A percentile compares a stretch with the other conserved stretches of the same genome.
These are phyloP conservation scores for Mycocentrospora acerina DNA, from an alignment of 2,329 filamentous ascomycete genomes.

Conservation along the genomic window DNA sequence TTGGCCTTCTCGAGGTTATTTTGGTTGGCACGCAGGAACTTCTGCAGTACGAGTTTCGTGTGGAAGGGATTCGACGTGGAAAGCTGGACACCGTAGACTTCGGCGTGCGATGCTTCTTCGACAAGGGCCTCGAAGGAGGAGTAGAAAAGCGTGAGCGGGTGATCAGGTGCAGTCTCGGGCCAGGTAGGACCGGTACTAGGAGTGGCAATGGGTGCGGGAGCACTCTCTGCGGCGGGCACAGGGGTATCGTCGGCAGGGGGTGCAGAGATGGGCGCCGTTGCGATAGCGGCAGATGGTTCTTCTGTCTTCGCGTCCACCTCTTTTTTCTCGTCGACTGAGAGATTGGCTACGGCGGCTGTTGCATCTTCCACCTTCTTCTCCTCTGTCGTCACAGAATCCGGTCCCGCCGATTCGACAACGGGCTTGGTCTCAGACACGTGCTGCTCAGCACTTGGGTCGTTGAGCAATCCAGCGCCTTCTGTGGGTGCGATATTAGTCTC, in stretches of 20 bases:
- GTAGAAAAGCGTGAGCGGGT: constrained; percentile 58
- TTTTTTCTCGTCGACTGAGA: constrained; percentile 19
- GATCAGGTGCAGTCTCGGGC: constrained; percentile 41
- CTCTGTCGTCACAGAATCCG: constrained; percentile 11
- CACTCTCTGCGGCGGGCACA: not conserved
- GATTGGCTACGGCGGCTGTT: constrained; percentile 15
- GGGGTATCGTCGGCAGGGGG: not conserved
- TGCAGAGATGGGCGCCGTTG: not conserved
- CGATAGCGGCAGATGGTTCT: constrained; percentile 2
- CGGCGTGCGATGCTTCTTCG: constrained; percentile 61
- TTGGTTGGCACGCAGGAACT: constrained; percentile 89
- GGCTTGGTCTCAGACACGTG: constrained; percentile 12
- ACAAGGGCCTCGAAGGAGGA: constrained; percentile 60
- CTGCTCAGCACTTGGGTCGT: constrained; percentile 15
- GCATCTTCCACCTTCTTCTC: constrained; percentile 18
- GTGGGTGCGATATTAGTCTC: constrained; percentile 11
- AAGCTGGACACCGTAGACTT: constrained; percentile 86
- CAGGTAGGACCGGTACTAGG: constrained; percentile 25
- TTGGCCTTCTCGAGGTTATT: constrained; percentile 72
- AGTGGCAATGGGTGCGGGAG: not conserved
- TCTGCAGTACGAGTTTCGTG: constrained; percentile 83
- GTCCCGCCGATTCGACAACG: constrained; percentile 10
- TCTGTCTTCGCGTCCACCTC: constrained; percentile 13
- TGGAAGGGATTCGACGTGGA: constrained; percentile 59
- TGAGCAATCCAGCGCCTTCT: constrained; percentile 14